These are phyloP conservation scores for Phoma sp. DNA, from an alignment of 2,329 filamentous ascomycete genomes.

Conservation along the genomic window DNA sequence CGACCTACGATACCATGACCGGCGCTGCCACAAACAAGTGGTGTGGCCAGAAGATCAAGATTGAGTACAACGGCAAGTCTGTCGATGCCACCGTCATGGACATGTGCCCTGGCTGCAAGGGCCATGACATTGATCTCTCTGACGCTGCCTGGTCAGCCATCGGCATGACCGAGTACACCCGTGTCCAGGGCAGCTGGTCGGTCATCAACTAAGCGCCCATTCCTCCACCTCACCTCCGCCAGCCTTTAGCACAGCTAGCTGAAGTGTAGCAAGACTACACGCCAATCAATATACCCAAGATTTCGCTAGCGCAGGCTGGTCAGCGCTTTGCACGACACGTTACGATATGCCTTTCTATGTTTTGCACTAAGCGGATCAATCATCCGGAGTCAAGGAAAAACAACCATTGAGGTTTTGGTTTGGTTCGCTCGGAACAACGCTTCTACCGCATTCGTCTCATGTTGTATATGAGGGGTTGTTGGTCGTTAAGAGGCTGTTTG, in stretches of 20 bases:
- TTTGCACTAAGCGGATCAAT: constrained; percentile 33
- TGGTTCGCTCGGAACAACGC: constrained; percentile 17
- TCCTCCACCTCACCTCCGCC: constrained; percentile 20
- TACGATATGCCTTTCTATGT: constrained; percentile 32
- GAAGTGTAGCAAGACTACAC: constrained; percentile 18
- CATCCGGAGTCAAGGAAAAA: constrained; percentile 31
- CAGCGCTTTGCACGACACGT: constrained; percentile 50
- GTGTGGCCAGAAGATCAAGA: constrained; percentile 43
- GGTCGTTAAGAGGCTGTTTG: constrained; percentile 10
- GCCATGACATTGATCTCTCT: constrained; percentile 40
- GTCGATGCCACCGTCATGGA: constrained; percentile 41
- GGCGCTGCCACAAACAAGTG: constrained; percentile 41
- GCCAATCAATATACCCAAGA: constrained; percentile 39
- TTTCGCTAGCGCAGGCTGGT: constrained; percentile 48
- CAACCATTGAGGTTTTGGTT: constrained; percentile 20
- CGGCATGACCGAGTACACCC: constrained; percentile 28
- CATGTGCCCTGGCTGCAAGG: constrained; percentile 42
- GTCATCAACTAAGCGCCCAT: constrained; percentile 26
- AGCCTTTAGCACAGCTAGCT: constrained; percentile 32
- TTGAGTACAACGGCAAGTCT: constrained; percentile 39
- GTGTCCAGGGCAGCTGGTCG: constrained; percentile 36
- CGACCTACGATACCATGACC: constrained; percentile 39
- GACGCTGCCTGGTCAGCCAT: constrained; percentile 38
- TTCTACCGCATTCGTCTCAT: constrained; percentile 23
- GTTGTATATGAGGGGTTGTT: constrained; percentile 28